These are phyloP conservation scores for Hericium alpestre DNA, from an alignment of 768 basidiomycete genomes.

Conservation along the genomic window DNA sequence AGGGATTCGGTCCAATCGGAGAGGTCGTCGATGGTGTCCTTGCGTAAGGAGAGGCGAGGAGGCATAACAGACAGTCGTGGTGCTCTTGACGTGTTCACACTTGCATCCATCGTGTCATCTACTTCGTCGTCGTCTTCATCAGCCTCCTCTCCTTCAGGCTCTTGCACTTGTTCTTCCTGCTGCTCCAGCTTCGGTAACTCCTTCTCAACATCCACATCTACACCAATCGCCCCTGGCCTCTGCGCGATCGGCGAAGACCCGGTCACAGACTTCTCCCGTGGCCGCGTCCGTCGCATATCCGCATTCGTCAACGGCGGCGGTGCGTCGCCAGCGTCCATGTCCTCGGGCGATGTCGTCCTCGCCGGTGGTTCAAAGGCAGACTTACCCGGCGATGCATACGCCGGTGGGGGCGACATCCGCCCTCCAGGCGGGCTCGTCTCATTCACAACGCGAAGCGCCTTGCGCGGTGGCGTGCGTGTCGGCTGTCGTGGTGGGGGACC, in stretches of 20 bases:
- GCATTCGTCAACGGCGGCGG: conserved; percentile 3
- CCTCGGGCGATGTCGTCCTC: not conserved
- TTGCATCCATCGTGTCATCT: not conserved
- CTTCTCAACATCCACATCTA: not conserved
- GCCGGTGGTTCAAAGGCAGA: not conserved
- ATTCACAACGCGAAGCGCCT: conserved; percentile 11
- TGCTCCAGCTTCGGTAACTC: not conserved
- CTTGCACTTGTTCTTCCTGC: no score
- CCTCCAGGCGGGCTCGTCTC: not conserved
- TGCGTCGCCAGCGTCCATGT: not conserved
- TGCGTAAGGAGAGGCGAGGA: conserved; percentile 12
- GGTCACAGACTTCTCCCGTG: not conserved
- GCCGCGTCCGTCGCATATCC: not conserved
- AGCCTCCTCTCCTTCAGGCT: not conserved
- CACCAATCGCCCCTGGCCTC: not conserved
- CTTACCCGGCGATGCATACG: not conserved
- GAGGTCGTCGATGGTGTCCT: conserved; percentile 10
- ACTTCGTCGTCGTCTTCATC: not conserved
- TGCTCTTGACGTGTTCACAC: not conserved
- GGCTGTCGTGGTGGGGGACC: not conserved
- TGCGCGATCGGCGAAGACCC: not conserved
- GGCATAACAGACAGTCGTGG: conserved; percentile 9
- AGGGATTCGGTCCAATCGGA: conserved; percentile 13
- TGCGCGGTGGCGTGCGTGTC: not conserved
- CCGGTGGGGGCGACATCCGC: conserved; percentile 6